These are phyloP conservation scores for Sclerotinia subarctica DNA, from an alignment of 2,329 filamentous ascomycete species.

Conservation along the genomic window DNA sequence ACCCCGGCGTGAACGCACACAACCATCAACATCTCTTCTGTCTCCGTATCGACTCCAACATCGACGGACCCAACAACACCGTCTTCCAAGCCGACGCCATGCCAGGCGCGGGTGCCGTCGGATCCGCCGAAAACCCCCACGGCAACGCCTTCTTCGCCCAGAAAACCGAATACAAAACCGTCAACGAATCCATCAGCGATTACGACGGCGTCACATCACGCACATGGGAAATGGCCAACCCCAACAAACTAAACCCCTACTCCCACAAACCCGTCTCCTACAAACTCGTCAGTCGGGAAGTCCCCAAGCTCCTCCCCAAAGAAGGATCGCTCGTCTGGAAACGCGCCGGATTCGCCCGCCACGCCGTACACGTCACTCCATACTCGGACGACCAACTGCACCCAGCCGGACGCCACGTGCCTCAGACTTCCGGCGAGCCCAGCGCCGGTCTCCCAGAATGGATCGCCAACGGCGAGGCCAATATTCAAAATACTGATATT, in stretches of 20 bases:
- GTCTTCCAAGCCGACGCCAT: slow-evolving; percentile 79
- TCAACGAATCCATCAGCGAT: slow-evolving; percentile 67
- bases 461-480: slow-evolving; percentile 59
- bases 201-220: slow-evolving; percentile 76
- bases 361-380: slow-evolving; percentile 60
- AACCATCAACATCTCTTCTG: slow-evolving; percentile 97
- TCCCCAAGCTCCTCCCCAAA: slow-evolving; percentile 75
- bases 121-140: slow-evolving; percentile 78
- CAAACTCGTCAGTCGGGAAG: slow-evolving; percentile 85
- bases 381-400: slow-evolving; percentile 61
- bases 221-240: slow-evolving; percentile 90
- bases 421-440: slow-evolving; percentile 52
- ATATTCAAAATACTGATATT: slow-evolving; percentile 77
- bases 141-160: slow-evolving; percentile 88
- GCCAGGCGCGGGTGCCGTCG: slow-evolving; percentile 68
- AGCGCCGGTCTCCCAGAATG: slow-evolving; percentile 45
- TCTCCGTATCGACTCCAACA: slow-evolving; percentile 78
- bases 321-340: slow-evolving; percentile 70
- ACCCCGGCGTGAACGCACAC: slow-evolving; percentile 85
- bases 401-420: slow-evolving; percentile 58
- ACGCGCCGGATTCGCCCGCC: slow-evolving; percentile 56
- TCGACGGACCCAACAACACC: slow-evolving; percentile 82
- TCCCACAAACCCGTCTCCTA: slow-evolving; percentile 82
- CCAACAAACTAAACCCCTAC: slow-evolving; percentile 78
- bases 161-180: slow-evolving; percentile 74